Evolutionary conservation across 23 red algal species (phyloP).

Genomic region (Gracilaria domingensis): DNA sequence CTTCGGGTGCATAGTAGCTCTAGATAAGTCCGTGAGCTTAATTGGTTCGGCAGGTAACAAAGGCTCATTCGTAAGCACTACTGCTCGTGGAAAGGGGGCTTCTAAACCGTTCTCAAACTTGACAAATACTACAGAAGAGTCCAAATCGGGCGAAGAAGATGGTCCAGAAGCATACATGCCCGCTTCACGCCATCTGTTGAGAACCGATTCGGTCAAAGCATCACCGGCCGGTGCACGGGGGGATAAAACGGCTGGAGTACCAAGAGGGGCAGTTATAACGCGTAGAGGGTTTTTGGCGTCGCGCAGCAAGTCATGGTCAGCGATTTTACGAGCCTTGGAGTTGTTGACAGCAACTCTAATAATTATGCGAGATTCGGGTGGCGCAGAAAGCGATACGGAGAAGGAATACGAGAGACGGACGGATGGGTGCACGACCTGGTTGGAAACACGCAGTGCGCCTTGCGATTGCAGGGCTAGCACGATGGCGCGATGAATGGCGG

Average conservation of each 20-base stretch:
- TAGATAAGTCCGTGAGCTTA: background rate
- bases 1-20: background rate
- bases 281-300: background rate
- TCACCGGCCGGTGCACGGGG: constrained; percentile 47
- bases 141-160: background rate
- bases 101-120: constrained; percentile 50
- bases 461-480: constrained; percentile 41
- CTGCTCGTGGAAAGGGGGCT: constrained; percentile 60
- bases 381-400: constrained; percentile 28
- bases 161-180: constrained; percentile 35
- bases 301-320: constrained; percentile 31
- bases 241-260: constrained; percentile 26
- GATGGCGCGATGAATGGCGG: constrained; percentile 63
- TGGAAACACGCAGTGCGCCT: constrained; percentile 30
- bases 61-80: constrained; percentile 34
- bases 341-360: constrained; percentile 25
- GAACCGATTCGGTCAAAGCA: constrained; percentile 60
- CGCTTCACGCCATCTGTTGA: constrained; percentile 64
- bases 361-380: constrained; percentile 30
- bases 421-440: constrained; percentile 45
- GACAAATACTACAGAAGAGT: constrained; percentile 59
- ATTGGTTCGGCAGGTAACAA: background rate
- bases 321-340: constrained; percentile 22
- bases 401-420: constrained; percentile 44
- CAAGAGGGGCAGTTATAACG: constrained; percentile 57